Evolutionary conservation across 352 stramenopile genomes (phyloP), one percentile per base, ranked within the genome.

Genomic region (Phytophthora cactorum): DNA sequence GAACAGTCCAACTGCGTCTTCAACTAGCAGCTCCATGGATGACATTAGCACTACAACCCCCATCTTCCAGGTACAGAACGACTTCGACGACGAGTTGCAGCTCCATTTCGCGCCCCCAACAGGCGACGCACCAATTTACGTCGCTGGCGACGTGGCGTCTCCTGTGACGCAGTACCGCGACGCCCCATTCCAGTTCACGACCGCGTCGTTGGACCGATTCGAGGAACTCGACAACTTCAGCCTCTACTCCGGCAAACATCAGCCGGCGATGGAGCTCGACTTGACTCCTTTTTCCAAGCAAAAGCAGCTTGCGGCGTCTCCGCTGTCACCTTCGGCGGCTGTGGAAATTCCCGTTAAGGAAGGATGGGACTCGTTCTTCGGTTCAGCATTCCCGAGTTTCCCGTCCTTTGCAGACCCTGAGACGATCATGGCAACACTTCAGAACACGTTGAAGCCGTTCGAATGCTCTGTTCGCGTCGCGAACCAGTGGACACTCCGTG

Each of bases 311-410:
- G 34, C 65, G 12, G 52, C 64, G 17, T 90, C 80, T 12, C 81
- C 82, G 5, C 54, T 78, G 52, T 90, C 81, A 1, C 84, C 84
- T 6, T 81, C 80, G 6, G 73, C 79, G 1, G 74, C 77, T 12
- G 54, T 88, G 41, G 74, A 87, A 31, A 71, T 88, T n/a, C 82
- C 82, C 4, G 49, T 84, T 52, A 89, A 92, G 39, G 72, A 78
- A 51, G 58, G 61, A 52, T 74, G 57, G 52, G 70, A 59, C 49
- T 70, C 63, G 45, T 69, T 73, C 36, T 92, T 86, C 52, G 75
- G 77, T 43, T 73, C 66, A 41, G 76, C 85, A 15, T 88, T 88
- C 70, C 81, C 82, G 27, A 68, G 54, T 12, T 88, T 92, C 49
- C 70, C 79, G 36, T 91, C 82, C 0, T 63, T 61, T 36, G 53